phyloP scores from a whole-genome alignment of 208 protist genomes.

The Herpetomonas tarakana region DNA sequence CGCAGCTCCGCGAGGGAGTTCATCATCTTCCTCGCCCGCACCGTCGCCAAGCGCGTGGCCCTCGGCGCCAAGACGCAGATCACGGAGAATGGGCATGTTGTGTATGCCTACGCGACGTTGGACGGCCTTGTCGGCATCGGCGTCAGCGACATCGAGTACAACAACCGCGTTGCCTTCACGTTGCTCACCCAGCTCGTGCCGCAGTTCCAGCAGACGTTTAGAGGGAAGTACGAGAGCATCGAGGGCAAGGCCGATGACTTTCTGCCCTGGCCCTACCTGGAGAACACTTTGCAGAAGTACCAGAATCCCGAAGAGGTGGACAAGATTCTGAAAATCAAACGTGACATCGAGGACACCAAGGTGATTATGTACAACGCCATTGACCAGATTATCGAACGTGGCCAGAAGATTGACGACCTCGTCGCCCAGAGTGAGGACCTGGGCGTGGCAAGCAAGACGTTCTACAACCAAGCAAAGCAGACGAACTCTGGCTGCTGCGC shows the following conservation, averaged over 20 bases:
- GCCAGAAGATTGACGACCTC: conserved; percentile 90
- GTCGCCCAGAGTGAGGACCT: conserved; percentile 84
- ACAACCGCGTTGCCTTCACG: conserved; percentile 81
- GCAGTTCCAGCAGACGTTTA: conserved; percentile 82
- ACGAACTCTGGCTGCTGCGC: conserved; percentile 85
- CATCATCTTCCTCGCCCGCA: conserved; percentile 83
- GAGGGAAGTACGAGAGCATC: conserved; percentile 74
- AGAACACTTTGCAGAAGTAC: conserved; percentile 75
- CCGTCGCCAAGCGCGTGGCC: conserved; percentile 70
- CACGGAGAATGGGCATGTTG: conserved; percentile 77
- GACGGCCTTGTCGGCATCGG: conserved; percentile 81
- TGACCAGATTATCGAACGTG: conserved; percentile 86
- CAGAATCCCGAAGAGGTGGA: conserved; percentile 90
- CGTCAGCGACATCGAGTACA: conserved; percentile 87
- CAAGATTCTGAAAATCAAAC: conserved; percentile 87
- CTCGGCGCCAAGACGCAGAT: conserved; percentile 73
- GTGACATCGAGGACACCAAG: conserved; percentile 90
- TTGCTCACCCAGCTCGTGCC: conserved; percentile 63
- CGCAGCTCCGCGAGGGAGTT: conserved; percentile 78
- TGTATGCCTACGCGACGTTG: conserved; percentile 61
- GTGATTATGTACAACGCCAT: conserved; percentile 93
- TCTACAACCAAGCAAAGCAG: conserved; percentile 89
- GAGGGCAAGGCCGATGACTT: conserved; percentile 67
- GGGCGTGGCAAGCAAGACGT: conserved; percentile 82
- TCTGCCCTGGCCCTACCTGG: conserved; percentile 69